A percentile compares a stretch with the other conserved stretches of the same genome.
Conservation (phyloP, 345 rosid genomes). For the Balakata baccata region DNA sequence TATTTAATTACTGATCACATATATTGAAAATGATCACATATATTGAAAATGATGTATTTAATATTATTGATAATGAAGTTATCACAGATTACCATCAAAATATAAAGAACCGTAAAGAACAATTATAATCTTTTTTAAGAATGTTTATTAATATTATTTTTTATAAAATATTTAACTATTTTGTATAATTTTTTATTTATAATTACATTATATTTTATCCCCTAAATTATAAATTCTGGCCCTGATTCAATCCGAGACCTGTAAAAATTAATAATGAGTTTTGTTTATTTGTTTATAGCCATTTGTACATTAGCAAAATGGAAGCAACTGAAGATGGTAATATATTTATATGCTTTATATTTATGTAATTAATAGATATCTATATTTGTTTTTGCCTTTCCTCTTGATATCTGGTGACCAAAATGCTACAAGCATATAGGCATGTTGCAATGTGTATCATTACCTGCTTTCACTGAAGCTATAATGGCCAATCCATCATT, state of each 20-base stretch:
- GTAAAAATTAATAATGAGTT: neutral
- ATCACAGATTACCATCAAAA: no score
- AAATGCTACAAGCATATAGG: neutral
- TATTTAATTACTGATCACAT: no score
- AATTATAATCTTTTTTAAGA: no score
- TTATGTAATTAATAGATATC: neutral
- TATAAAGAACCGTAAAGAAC: no score
- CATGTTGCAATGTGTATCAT: neutral
- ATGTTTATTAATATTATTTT: no score
- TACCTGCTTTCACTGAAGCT: neutral
- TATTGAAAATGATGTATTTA: no score
- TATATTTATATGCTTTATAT: conserved; percentile 7
- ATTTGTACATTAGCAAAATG: conserved; percentile 16
- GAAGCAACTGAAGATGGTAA: conserved; percentile 1
- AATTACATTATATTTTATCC: no score
- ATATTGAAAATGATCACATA: no score
- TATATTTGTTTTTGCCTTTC: neutral
- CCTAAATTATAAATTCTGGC: no score
- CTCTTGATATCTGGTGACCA: neutral
- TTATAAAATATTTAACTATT: no score
- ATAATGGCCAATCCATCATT: neutral
- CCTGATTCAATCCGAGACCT: neutral
- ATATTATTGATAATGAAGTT: no score
- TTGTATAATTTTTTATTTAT: no score
- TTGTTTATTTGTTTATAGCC: neutral